Conservation (phyloP, 768 basidiomycete genomes). For the Obba rivulosa region DNA sequence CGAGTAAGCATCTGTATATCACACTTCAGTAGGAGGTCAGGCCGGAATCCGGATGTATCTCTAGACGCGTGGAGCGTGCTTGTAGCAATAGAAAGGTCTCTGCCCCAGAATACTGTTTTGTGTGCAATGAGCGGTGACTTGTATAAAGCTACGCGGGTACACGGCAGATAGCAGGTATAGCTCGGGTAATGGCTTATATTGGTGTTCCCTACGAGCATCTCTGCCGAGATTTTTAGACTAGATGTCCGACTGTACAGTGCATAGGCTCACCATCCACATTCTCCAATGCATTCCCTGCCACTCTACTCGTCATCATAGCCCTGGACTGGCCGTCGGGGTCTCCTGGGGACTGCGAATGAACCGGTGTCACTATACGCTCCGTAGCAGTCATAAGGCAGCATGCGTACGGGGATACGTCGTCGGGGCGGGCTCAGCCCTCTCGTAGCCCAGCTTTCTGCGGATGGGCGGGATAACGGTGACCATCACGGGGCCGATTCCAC, state of each 20-base stretch:
- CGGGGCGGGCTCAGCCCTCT: constrained; percentile 63
- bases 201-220: too few relatives aligned
- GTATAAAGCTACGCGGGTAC: too few relatives aligned
- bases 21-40: constrained; percentile 27
- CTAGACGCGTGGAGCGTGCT: too few relatives aligned
- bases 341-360: constrained; percentile 53
- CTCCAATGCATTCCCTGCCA: not conserved
- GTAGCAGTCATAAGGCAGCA: not conserved
- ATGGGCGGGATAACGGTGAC: constrained; percentile 75
- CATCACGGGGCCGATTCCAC: constrained; percentile 69
- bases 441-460: constrained; percentile 68
- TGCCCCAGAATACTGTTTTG: too few relatives aligned
- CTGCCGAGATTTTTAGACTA: too few relatives aligned
- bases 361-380: not conserved
- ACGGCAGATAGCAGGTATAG: too few relatives aligned
- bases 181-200: too few relatives aligned
- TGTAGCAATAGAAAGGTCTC: too few relatives aligned
- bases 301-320: constrained; percentile 69
- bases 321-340: constrained; percentile 58
- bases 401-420: constrained; percentile 74
- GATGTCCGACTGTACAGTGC: too few relatives aligned
- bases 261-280: too few relatives aligned
- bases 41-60: too few relatives aligned
- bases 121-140: too few relatives aligned
- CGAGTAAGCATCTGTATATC: constrained; percentile 63